These are phyloP conservation scores for Thermochaetoides thermophila DNA, from an alignment of 495 filamentous ascomycete species.

Conservation along the genomic window DNA sequence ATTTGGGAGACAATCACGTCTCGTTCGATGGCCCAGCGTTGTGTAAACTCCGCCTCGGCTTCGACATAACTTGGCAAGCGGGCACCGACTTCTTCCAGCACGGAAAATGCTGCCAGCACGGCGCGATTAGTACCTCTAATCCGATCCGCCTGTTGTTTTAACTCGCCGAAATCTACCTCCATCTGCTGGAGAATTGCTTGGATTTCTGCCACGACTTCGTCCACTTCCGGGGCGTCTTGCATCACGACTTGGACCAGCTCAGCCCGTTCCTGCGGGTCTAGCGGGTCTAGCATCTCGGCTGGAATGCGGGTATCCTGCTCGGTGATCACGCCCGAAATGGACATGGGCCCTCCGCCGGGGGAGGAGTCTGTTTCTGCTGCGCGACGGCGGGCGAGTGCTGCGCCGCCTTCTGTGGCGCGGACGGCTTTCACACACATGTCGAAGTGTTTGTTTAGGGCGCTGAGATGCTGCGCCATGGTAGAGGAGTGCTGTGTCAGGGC, in stretches of 20 bases:
- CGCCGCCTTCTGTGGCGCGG: conserved; percentile 82
- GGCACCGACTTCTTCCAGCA: conserved; percentile 51
- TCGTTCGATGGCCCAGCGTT: conserved; percentile 62
- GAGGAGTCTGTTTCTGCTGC: conserved; percentile 36
- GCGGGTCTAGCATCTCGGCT: conserved; percentile 50
- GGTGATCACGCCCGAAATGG: conserved; percentile 40
- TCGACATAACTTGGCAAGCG: conserved; percentile 53
- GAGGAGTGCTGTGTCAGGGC: conserved; percentile 63
- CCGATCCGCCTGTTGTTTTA: conserved; percentile 40
- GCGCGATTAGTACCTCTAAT: conserved; percentile 33
- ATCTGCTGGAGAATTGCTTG: conserved; percentile 60
- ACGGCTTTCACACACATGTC: conserved; percentile 89
- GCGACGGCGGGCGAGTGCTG: conserved; percentile 46
- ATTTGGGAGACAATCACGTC: conserved; percentile 50
- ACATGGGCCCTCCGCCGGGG: conserved; percentile 45
- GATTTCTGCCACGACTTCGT: conserved; percentile 79
- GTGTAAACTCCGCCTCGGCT: conserved; percentile 54
- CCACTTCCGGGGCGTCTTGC: conserved; percentile 73
- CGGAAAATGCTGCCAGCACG: conserved; percentile 43
- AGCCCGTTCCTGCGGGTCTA: conserved; percentile 58
- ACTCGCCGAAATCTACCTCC: conserved; percentile 47
- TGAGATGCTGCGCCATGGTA: conserved; percentile 67
- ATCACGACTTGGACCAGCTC: conserved; percentile 75
- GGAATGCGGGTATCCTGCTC: conserved; percentile 43
- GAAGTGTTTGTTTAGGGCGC: conserved; percentile 79